Evolutionary conservation across 129 eudicot genomes (phyloP).

Genomic region (Helichrysum umbraculigerum): DNA sequence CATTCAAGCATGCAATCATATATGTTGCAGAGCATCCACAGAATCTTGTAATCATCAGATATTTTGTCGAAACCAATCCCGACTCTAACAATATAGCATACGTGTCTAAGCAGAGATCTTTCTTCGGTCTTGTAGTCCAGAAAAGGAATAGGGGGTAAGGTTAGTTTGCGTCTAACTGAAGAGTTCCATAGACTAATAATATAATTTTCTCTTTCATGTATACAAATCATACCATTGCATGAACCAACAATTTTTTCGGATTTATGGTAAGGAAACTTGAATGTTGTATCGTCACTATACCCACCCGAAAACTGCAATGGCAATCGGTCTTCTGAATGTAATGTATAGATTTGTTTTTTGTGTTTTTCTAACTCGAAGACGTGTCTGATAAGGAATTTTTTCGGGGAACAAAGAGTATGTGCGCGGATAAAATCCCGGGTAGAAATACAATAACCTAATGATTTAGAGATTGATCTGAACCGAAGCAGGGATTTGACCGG

Average conservation of each 20-base stretch:
- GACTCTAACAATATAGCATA: background rate
- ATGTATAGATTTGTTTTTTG: background rate
- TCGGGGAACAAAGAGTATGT: background rate
- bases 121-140: background rate
- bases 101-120: too few species aligned
- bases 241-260: background rate
- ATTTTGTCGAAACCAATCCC: conserved; percentile 14
- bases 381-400: background rate
- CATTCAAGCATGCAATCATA: background rate
- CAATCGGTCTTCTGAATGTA: background rate
- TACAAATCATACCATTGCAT: background rate
- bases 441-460: background rate
- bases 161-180: background rate
- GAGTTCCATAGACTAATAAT: conserved; percentile 4
- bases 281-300: background rate
- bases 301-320: background rate
- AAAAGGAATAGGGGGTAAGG: background rate
- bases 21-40: background rate
- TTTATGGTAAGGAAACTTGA: background rate
- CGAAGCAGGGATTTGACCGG: background rate
- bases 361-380: background rate
- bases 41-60: conserved; percentile 5
- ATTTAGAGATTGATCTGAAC: background rate
- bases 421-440: background rate
- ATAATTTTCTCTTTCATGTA: background rate